Base-by-base conservation (phyloP, 495 filamentous ascomycete genomes). In the Neurospora sp. region DNA sequence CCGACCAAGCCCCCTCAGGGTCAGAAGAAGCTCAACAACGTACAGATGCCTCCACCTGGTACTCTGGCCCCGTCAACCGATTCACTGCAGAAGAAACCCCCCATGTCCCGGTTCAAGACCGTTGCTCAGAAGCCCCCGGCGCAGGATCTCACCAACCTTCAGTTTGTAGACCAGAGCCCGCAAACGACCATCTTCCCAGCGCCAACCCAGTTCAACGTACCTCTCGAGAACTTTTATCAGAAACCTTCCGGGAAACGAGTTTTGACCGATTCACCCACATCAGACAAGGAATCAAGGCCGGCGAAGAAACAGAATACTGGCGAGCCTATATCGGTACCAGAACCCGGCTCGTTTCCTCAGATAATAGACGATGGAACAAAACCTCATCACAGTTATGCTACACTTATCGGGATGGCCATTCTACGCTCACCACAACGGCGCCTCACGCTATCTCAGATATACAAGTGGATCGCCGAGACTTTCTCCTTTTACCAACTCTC, bases 381-480 rank as follows among this genome's bases (percentile, higher is more conserved):
- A 80, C 96, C 96, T 3, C 87, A 86, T 7, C 93, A 93, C 77
- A 98, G 95, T 81, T 99, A 99, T 80, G 96, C 96, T 12, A 91
- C 89, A n/a, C 86, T 99, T 46, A 98, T 99, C 76, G 96, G 93
- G 75, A 98, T 98, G 94, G 92, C 96, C 31, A 98, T 99, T 77
- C 84, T 98, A 23, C 90, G 96, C 48, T 92, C 96, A 6, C 90
- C 93, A 39, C 90, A 92, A 54, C 90, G 93, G 31, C 90, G 92
- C 46, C 84, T 99, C 70, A 98, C 96, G 2, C 86, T 99, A 2
- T 90, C 94, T n/a, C 94, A 98, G 79, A 99, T 99, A 75, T 99
- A 99, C 88, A 97, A 96, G 78, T 99, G 96, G 96, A 98, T 99
- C 73, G 94, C 93, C 1, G 93, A 98, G 79, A 96, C 91, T 5